Evolutionary conservation across 768 basidiomycete species (phyloP), one percentile per base, ranked within the genome.

Genomic region (Podaxis sp.): DNA sequence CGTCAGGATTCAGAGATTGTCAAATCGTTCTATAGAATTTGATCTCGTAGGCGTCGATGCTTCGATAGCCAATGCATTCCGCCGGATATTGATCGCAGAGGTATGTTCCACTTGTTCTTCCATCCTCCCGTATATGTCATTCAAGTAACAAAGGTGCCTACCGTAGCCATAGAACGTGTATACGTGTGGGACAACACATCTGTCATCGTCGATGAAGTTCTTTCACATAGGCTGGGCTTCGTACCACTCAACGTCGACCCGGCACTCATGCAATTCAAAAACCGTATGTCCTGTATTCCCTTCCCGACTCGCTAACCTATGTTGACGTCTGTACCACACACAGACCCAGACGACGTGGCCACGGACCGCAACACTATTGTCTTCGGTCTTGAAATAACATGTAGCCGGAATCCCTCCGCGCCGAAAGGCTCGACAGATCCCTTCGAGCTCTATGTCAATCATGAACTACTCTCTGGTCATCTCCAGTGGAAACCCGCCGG

Each of bases 1-100:
- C 69, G 84, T 94, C 9, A 80, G 87, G 59, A 80, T 97, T 37
- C 85, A 90, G 62, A 82, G 91, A 46, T 76, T 95, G 37, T 96
- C 95, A 0, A 82, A 89, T 46, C 82, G 88, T 14, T 88, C 90
- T 1, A 84, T 97, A 63, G 95, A 98, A 65, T 96, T 99, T 72
- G 97, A 99, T 74, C 78, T 98, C 48, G 83, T 98, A 59, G 95
- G 96, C 4, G 90, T 98, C 28, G 96, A 99, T 71, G 92, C 97
- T 0, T 91, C 93, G 14, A 91, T 99, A 61, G 95, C 97, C 32
- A 98, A 99, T 72, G 94, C 96, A 0, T 85, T 96, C 64, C 82
- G 97, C 27, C 81, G 97, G 59, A 93, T 97, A 57, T 80, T 98
- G 70, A 91, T 98, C 50, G 90, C 96, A 9, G 97, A 99, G 82